Base-by-base conservation (phyloP, 441 rosid genomes). In the Breynia disticha region DNA sequence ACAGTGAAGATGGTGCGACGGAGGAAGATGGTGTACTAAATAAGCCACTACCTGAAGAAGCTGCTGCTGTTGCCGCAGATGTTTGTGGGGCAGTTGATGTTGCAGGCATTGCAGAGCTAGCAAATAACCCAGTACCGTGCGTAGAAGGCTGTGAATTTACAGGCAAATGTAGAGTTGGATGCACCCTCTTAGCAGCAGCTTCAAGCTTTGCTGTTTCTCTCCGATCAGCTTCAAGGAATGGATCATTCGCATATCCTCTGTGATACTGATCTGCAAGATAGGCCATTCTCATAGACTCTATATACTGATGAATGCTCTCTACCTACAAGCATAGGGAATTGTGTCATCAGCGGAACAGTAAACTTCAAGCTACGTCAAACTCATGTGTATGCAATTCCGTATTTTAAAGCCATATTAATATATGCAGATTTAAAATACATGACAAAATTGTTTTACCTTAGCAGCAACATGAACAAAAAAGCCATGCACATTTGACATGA, bases 381-480 rank as follows among this genome's bases (percentile, higher is more conserved):
- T 2, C n/a, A 21, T 18, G 10, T 24, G 24, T 32, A 22, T 20
- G 13, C 22, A n/a, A 22, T 48, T 12, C 52, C 28, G 37, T 7
- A 19, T 13, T n/a, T 18, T 24, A 52, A 57, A 16, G 19, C 17
- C 43, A 21, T 51, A 41, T 5, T 24, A 52, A 20, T 16, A 41
- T 47, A 10, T 37, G 41, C 6, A 37, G 41, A 37, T 6, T 9
- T 42, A 18, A 24, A 3, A 24, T 8, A n/a, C 15, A 46, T 7
- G 13, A 37, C 46, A 19, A 51, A 52, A 20, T 28, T 46, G 20
- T 48, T 66, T 60, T 76, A 94, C 97, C 99, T 94, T 94, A 19
- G 96, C 87, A 72, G 99, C 97, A 58, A 83, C 94, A 71, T 90
- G 96, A 66, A 94, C 87, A 78, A 90, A 94, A 74, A 85, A 82